Evolutionary conservation across 1,284 basidiomycete genomes (phyloP), one percentile per base, ranked within the genome.

Genomic region (Puccinia polysora): DNA sequence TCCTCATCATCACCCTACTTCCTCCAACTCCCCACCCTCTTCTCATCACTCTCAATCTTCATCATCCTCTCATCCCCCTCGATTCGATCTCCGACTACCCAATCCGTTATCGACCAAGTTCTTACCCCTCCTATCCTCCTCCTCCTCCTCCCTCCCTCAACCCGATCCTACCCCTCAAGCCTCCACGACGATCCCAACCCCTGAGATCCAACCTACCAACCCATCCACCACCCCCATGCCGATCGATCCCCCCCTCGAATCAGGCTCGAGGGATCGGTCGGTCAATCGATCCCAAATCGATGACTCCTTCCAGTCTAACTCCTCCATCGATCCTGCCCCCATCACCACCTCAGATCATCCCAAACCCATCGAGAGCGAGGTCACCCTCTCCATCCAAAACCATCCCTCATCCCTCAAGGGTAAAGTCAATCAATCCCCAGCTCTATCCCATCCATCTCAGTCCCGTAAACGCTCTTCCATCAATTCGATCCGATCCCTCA

Each of bases 21-120:
- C 23, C 20, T 32, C 23, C 53, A 4, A 28, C n/a, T 32, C n/a
- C 36, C 53, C 28, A 56, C 34, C 5, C 10, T 28, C 28, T 32
- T 60, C 25, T 23, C 38, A 20, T 28, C 23, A 60, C 40, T 23
- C 58, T 34, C 58, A 60, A 15, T 36, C 34, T n/a, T n/a, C n/a
- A n/a, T n/a, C n/a, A n/a, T n/a, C n/a, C n/a, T n/a, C n/a, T n/a
- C n/a, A n/a, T n/a, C n/a, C n/a, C n/a, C n/a, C n/a, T 55, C 23
- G 45, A 28, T 38, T 63, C 43, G 25, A 40, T 18, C 45, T 68
- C 15, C 65, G 58, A 58, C 55, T 58, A 58, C 65, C 65, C 40
- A 68, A 68, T 32, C 65, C 65, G n/a, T 53, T 68, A 36, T 65
- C 62, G 20, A n/a, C 60, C 20, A 30, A 25, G 14, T 47, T 15